These are phyloP conservation scores for Nicotiana otophora DNA, from an alignment of 257 asterid species.

Conservation along the genomic window DNA sequence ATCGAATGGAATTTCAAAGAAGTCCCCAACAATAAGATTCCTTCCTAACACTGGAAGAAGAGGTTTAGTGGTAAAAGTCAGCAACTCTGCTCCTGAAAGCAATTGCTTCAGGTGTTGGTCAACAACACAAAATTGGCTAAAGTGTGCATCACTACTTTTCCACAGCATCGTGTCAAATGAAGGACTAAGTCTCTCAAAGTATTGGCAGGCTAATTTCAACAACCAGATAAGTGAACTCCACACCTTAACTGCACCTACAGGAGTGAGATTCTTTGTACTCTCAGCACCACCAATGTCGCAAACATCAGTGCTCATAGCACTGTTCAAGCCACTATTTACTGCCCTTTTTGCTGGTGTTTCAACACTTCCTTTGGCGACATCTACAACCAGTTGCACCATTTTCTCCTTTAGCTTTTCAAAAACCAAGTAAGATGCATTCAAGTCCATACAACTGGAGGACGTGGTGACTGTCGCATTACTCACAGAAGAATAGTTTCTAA, in stretches of 20 bases:
- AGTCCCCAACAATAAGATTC: too few relatives aligned
- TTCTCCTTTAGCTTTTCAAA: neutral
- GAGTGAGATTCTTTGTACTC: too few relatives aligned
- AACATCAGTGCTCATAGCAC: neutral
- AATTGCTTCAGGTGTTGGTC: too few relatives aligned
- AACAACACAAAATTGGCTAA: too few relatives aligned
- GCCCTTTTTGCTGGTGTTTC: neutral
- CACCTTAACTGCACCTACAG: too few relatives aligned
- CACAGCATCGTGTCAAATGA: too few relatives aligned
- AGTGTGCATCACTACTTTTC: too few relatives aligned
- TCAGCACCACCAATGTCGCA: neutral
- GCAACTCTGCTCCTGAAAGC: too few relatives aligned
- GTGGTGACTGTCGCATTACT: neutral
- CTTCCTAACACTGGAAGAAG: too few relatives aligned
- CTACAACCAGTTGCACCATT: neutral
- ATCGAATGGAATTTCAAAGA: too few relatives aligned
- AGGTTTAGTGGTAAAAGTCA: too few relatives aligned
- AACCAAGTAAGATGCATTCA: neutral
- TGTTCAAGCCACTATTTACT: neutral
- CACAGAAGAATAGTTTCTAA: neutral
- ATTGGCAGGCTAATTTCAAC: neutral
- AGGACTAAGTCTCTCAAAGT: too few relatives aligned
- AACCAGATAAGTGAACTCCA: neutral
- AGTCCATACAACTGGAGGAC: neutral
- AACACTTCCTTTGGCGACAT: neutral